phyloP scores from a whole-genome alignment of 2,329 filamentous ascomycete genomes.

The Fusarium pilosicola region DNA sequence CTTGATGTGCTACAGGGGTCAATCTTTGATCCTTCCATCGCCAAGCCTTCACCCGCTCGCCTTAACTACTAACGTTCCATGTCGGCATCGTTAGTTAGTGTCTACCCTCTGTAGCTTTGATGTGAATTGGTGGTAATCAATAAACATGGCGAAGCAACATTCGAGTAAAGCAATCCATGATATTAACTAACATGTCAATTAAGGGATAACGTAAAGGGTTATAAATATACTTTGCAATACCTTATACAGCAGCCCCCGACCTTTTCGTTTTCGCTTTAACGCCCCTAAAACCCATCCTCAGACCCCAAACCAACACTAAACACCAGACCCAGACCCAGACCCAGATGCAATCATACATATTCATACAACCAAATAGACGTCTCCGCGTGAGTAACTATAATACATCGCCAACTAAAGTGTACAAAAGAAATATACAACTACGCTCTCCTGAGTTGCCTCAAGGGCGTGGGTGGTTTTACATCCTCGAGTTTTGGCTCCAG shows the following conservation, averaged over 20 bases:
- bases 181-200: background rate
- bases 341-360: constrained; percentile 27
- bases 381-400: constrained; percentile 3
- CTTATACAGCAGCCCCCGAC: background rate
- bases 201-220: background rate
- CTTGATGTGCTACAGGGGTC: constrained; percentile 30
- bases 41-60: constrained; percentile 24
- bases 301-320: constrained; percentile 8
- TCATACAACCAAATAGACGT: constrained; percentile 15
- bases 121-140: background rate
- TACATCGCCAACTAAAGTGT: background rate
- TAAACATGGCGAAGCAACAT: background rate
- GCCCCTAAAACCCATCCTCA: constrained; percentile 3
- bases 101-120: background rate
- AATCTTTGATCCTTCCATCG: constrained; percentile 20
- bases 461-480: constrained; percentile 20
- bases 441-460: background rate
- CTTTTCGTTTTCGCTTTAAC: constrained; percentile 9
- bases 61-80: background rate
- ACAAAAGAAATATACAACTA: constrained; percentile 25
- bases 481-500: constrained; percentile 40
- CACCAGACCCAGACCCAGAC: constrained; percentile 19
- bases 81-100: background rate
- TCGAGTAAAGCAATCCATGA: background rate
- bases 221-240: background rate